These are phyloP conservation scores for Chlorella sp. DNA, from an alignment of 139 green algal genomes.

Conservation along the genomic window DNA sequence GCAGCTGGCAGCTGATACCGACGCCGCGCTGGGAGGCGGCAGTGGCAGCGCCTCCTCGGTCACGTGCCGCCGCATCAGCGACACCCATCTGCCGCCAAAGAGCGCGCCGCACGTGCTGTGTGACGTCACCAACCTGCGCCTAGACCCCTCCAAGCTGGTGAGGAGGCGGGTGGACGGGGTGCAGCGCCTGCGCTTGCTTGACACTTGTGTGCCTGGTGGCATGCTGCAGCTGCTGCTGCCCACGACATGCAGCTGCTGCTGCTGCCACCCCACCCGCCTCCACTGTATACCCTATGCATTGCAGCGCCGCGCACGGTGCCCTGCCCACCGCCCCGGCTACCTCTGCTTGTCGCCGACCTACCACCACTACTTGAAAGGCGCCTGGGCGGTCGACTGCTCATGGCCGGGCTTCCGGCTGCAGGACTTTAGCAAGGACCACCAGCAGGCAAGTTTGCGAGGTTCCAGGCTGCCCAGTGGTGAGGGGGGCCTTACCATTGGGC, in stretches of 20 bases:
- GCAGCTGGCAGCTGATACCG: neutral
- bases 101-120: conserved; percentile 49
- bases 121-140: conserved; percentile 37
- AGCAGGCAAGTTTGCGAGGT: conserved; percentile 32
- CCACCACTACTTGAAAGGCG: conserved; percentile 38
- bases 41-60: neutral
- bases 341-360: conserved; percentile 36
- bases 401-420: conserved; percentile 32
- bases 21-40: no score
- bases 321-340: conserved; percentile 41
- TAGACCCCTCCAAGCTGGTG: conserved; percentile 39
- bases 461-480: no score
- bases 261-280: neutral
- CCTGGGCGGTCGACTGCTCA: conserved; percentile 34
- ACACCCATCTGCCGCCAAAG: conserved; percentile 41
- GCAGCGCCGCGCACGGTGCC: conserved; percentile 36
- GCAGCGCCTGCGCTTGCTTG: no score
- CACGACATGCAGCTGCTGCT: neutral
- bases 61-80: conserved; percentile 26
- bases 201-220: neutral
- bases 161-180: neutral
- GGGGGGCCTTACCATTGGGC: no score
- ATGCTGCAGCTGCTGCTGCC: neutral
- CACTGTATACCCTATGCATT: no score
- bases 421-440: conserved; percentile 43